phyloP scores from a whole-genome alignment of 2,329 filamentous ascomycete species.

The Diaporthe ilicicola region DNA sequence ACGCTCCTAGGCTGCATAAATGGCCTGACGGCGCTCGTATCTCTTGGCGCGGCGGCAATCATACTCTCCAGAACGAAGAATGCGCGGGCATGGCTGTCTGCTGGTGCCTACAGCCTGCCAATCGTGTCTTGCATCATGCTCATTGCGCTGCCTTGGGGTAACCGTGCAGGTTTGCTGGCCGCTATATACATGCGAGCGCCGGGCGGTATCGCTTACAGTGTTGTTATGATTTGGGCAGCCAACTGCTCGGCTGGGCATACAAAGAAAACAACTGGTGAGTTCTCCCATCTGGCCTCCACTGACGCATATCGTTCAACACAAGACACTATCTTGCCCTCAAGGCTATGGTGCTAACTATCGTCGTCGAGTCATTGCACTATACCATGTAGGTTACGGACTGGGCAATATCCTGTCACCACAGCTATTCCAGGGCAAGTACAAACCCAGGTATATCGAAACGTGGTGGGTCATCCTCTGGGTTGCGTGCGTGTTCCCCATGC shows the following conservation, averaged over 20 bases:
- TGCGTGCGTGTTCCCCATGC: slow-evolving; percentile 47
- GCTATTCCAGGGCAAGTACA: slow-evolving; percentile 39
- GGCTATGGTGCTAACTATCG: neutral
- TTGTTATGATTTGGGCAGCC: slow-evolving; percentile 50
- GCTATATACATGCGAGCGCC: slow-evolving; percentile 50
- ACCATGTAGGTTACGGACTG: slow-evolving; percentile 43
- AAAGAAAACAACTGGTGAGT: slow-evolving; percentile 46
- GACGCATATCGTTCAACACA: neutral
- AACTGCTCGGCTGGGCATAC: slow-evolving; percentile 48
- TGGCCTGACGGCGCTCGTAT: slow-evolving; percentile 27
- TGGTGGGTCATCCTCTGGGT: slow-evolving; percentile 44
- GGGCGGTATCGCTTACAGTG: slow-evolving; percentile 46
- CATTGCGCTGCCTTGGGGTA: slow-evolving; percentile 46
- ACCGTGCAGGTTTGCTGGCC: slow-evolving; percentile 46
- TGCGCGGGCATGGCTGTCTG: slow-evolving; percentile 32
- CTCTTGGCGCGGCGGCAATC: slow-evolving; percentile 24
- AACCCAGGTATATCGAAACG: slow-evolving; percentile 42
- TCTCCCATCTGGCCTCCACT: too few species aligned
- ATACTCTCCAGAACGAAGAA: slow-evolving; percentile 31
- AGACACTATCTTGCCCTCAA: neutral
- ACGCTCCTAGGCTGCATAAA: slow-evolving; percentile 39
- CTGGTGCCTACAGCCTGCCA: slow-evolving; percentile 41
- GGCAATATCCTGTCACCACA: slow-evolving; percentile 44
- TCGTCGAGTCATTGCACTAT: slow-evolving; percentile 41
- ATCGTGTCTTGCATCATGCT: slow-evolving; percentile 48